These are phyloP conservation scores for Trypanosoma conorhini DNA, from an alignment of 208 protist species.

Conservation along the genomic window DNA sequence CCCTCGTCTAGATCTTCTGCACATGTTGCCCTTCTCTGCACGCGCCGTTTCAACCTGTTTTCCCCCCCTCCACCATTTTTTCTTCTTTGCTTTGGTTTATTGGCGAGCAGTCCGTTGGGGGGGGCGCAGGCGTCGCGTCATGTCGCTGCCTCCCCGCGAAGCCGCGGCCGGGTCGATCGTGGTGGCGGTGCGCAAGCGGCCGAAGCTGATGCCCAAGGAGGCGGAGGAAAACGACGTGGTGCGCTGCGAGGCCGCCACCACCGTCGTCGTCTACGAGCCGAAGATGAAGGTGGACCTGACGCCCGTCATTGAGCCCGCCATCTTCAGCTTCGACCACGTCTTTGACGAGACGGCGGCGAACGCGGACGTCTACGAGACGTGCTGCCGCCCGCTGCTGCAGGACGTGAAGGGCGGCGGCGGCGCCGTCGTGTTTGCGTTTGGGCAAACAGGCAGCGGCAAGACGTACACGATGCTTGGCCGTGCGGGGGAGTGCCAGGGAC, in stretches of 20 bases:
- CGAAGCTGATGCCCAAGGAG: slow-evolving; percentile 52
- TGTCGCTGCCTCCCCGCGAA: not conserved
- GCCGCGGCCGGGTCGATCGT: slow-evolving; percentile 42
- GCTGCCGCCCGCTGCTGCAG: slow-evolving; percentile 66
- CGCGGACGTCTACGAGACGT: slow-evolving; percentile 62
- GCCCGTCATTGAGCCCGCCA: slow-evolving; percentile 88
- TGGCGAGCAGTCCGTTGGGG: not conserved
- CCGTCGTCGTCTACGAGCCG: slow-evolving; percentile 64
- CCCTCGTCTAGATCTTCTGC: not conserved
- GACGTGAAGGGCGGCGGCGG: slow-evolving; percentile 58
- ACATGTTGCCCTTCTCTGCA: too few relatives aligned
- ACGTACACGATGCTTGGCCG: slow-evolving; percentile 87
- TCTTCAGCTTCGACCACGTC: slow-evolving; percentile 80
- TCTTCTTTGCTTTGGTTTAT: slow-evolving; percentile 23
- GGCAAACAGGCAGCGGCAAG: slow-evolving; percentile 96
- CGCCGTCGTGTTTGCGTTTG: slow-evolving; percentile 94
- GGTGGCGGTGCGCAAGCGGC: slow-evolving; percentile 85
- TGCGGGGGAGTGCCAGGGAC: slow-evolving; percentile 45
- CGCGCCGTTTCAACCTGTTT: slow-evolving; percentile 1
- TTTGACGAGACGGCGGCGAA: slow-evolving; percentile 71
- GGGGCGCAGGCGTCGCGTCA: not conserved
- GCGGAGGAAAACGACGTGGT: slow-evolving; percentile 79
- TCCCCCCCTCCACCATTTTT: slow-evolving; percentile 12
- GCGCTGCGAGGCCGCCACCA: slow-evolving; percentile 42
- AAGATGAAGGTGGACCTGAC: slow-evolving; percentile 93